These are phyloP conservation scores for Candida nitratophila DNA, from an alignment of 805 yeast species.

Conservation along the genomic window DNA sequence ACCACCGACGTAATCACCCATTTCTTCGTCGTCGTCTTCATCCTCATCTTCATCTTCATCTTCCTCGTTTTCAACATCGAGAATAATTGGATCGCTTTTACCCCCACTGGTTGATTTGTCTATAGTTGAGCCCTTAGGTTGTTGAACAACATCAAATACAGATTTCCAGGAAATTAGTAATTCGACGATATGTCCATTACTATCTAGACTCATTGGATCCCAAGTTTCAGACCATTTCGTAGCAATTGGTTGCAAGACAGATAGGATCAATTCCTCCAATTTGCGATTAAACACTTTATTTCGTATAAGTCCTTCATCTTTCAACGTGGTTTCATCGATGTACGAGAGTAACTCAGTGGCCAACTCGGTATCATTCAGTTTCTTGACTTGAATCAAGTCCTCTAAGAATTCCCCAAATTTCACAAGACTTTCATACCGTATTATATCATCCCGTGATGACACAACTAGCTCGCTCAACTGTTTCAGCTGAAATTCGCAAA, in stretches of 20 bases:
- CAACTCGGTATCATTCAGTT: background rate
- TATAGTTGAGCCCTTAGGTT: too few relatives aligned
- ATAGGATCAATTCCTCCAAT: constrained; percentile 10
- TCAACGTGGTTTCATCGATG: background rate
- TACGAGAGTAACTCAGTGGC: background rate
- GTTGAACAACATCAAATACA: constrained; percentile 1
- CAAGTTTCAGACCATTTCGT: constrained; percentile 22
- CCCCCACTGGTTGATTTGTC: too few relatives aligned
- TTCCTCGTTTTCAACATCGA: background rate
- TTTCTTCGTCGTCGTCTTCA: background rate
- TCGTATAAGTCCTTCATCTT: background rate
- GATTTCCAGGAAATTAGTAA: constrained; percentile 22
- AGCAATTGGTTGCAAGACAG: constrained; percentile 17
- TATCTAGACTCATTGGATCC: constrained; percentile 29
- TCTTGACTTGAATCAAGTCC: background rate
- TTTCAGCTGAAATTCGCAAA: constrained; percentile 8
- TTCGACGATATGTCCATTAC: constrained; percentile 21
- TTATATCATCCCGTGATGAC: background rate
- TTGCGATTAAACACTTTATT: constrained; percentile 5
- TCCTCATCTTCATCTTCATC: constrained; percentile 1
- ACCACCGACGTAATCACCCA: too few relatives aligned
- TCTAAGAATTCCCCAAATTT: background rate
- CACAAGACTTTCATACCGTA: constrained; percentile 4
- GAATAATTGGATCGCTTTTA: too few relatives aligned
- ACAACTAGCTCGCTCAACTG: constrained; percentile 5